Percentiles rank a stretch among this genome's conserved stretches.
Conservation (phyloP, 495 filamentous ascomycete genomes). For the Parathielavia hyrcaniae region DNA sequence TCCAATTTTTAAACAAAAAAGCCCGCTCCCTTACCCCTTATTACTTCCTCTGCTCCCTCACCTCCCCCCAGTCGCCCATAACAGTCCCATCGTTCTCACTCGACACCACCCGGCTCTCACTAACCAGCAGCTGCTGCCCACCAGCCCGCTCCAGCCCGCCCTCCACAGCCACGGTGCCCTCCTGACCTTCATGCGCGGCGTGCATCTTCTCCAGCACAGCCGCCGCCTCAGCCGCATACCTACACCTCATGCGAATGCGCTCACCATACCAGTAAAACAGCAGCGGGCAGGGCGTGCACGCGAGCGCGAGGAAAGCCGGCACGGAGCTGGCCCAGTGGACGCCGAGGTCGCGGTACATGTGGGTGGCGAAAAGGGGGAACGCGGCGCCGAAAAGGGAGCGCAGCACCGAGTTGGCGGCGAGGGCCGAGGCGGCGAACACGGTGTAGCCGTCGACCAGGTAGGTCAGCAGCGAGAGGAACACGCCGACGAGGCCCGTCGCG, state of each 20-base stretch:
- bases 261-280: conserved; percentile 73
- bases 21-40: neutral
- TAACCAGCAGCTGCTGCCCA: conserved; percentile 1
- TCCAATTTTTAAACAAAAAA: neutral
- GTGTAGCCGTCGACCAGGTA: conserved; percentile 80
- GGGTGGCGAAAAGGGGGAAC: conserved; percentile 75
- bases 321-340: conserved; percentile 76
- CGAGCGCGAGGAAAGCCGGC: conserved; percentile 69
- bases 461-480: conserved; percentile 71
- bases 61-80: conserved; percentile 11
- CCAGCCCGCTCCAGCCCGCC: conserved; percentile 7
- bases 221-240: conserved; percentile 65
- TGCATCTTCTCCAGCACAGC: conserved; percentile 39
- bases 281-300: conserved; percentile 73
- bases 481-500: conserved; percentile 43
- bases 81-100: conserved; percentile 27
- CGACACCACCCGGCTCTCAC: conserved; percentile 12
- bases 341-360: conserved; percentile 70
- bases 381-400: conserved; percentile 64
- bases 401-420: conserved; percentile 71
- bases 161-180: conserved; percentile 13
- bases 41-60: conserved; percentile 7
- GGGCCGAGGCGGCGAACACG: conserved; percentile 72
- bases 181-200: neutral
- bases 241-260: conserved; percentile 60